phyloP scores from a whole-genome alignment of 768 basidiomycete genomes.

The Boletus barrowsii region DNA sequence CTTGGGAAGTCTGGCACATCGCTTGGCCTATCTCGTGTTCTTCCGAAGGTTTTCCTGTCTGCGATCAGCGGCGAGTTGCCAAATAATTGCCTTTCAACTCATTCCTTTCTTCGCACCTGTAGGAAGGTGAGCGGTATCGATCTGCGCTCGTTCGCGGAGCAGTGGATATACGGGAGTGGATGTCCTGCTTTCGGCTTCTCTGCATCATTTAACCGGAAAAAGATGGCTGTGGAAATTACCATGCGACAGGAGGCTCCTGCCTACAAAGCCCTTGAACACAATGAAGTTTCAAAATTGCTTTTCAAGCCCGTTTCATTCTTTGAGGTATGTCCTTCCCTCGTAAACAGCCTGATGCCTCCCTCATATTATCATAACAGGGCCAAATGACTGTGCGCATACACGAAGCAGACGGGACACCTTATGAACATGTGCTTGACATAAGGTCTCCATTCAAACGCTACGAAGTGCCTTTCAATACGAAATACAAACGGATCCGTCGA shows the following conservation, averaged over 20 bases:
- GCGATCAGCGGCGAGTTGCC: slow-evolving; percentile 89
- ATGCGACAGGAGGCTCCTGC: slow-evolving; percentile 90
- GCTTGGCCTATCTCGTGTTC: slow-evolving; percentile 87
- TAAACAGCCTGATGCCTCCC: neutral
- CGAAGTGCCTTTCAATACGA: slow-evolving; percentile 97
- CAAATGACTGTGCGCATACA: slow-evolving; percentile 99
- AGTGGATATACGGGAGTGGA: slow-evolving; percentile 98
- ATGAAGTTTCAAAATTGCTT: slow-evolving; percentile 61
- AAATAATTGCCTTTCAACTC: slow-evolving; percentile 84
- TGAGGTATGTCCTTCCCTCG: slow-evolving; percentile 51
- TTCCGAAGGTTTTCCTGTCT: slow-evolving; percentile 92
- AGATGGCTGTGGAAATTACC: slow-evolving; percentile 95
- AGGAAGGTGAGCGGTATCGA: slow-evolving; percentile 93
- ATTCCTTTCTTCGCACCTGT: slow-evolving; percentile 86
- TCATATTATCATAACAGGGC: slow-evolving; percentile 48
- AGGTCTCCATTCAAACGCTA: slow-evolving; percentile 85
- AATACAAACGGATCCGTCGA: slow-evolving; percentile 93
- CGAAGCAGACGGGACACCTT: slow-evolving; percentile 98
- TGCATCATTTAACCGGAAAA: slow-evolving; percentile 93
- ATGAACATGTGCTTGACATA: slow-evolving; percentile 96
- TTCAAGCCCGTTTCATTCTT: slow-evolving; percentile 88
- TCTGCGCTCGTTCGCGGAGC: slow-evolving; percentile 88
- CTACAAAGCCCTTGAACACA: slow-evolving; percentile 58
- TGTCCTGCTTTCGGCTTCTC: slow-evolving; percentile 89
- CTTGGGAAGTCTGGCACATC: slow-evolving; percentile 95